These are phyloP conservation scores for Alternaria hordeiaustralica DNA, from an alignment of 2,329 filamentous ascomycete genomes.

Conservation along the genomic window DNA sequence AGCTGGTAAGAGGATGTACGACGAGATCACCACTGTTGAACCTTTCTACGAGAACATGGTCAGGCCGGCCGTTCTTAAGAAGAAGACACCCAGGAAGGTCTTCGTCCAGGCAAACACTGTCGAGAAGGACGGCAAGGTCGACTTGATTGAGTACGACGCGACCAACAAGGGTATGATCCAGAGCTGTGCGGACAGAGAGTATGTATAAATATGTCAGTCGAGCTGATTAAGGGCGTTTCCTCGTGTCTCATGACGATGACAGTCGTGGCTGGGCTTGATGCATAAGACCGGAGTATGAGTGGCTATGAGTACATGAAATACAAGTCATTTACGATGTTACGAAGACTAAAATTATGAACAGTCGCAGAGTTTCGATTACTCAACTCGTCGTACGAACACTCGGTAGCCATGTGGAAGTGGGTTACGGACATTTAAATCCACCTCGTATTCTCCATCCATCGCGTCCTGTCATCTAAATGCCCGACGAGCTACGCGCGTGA, in stretches of 20 bases:
- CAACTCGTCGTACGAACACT: background rate
- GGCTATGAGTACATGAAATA: background rate
- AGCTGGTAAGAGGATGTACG: slow-evolving; percentile 79
- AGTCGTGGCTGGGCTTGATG: background rate
- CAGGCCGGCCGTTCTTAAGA: slow-evolving; percentile 74
- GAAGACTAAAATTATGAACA: background rate
- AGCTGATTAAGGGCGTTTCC: background rate
- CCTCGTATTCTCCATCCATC: background rate
- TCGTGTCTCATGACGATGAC: background rate
- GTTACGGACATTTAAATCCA: background rate
- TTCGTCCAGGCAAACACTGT: slow-evolving; percentile 94
- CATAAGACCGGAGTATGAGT: background rate
- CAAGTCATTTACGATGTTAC: background rate
- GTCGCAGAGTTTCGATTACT: background rate
- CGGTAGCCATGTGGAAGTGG: background rate
- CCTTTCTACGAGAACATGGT: slow-evolving; percentile 86
- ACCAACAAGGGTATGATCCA: slow-evolving; percentile 73
- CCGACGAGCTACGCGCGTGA: background rate
- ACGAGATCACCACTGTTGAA: slow-evolving; percentile 81
- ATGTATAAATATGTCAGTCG: slow-evolving; percentile 27
- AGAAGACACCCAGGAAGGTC: slow-evolving; percentile 85
- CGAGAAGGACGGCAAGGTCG: slow-evolving; percentile 59
- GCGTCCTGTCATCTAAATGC: background rate
- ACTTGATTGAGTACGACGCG: slow-evolving; percentile 86
- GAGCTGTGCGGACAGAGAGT: slow-evolving; percentile 47